Conservation (phyloP, 2,329 filamentous ascomycete species). For the Chaetomiaceae sp. region DNA sequence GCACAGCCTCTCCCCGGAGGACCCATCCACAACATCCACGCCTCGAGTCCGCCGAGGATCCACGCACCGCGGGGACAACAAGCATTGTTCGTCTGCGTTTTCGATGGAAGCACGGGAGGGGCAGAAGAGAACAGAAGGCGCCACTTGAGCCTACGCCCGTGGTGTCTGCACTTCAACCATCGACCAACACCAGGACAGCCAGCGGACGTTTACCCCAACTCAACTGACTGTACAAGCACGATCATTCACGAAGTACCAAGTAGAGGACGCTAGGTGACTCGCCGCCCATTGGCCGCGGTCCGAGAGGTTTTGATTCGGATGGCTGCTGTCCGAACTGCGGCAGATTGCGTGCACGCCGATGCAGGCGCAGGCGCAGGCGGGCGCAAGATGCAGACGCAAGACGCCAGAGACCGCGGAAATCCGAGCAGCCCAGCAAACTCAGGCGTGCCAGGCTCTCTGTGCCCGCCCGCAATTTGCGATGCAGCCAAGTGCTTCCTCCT, state of each 20-base stretch:
- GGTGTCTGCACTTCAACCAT: no score
- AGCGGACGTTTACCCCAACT: no score
- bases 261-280: no score
- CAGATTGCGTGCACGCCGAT: constrained; percentile 1
- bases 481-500: neutral
- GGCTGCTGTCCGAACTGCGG: constrained; percentile 8
- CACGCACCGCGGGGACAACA: no score
- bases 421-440: constrained; percentile 3
- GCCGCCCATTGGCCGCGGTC: neutral
- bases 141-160: no score
- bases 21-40: neutral
- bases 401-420: constrained; percentile 10
- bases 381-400: no score
- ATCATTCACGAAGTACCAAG: no score
- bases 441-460: neutral
- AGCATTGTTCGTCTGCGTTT: no score
- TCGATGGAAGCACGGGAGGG: no score
- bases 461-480: neutral
- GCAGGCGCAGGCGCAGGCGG: constrained; percentile 4
- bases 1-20: constrained; percentile 29
- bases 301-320: neutral
- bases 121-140: no score
- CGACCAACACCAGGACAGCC: no score
- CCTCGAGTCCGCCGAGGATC: constrained; percentile 13
- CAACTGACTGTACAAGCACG: no score